phyloP scores from a whole-genome alignment of 805 yeast genomes.

The Tetrapisispora iriomotensis region DNA sequence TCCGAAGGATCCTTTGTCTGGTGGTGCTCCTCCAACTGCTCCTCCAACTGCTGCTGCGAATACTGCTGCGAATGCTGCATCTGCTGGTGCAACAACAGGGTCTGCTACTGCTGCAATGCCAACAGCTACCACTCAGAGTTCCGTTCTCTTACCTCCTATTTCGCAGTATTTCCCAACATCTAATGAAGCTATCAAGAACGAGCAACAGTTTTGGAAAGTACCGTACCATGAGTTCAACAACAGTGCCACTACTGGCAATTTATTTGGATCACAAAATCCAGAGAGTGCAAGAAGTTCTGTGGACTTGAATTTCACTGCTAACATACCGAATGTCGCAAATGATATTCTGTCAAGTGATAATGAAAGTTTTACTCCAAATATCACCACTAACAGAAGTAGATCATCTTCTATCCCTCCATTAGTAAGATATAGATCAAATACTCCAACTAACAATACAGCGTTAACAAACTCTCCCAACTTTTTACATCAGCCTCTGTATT shows the following conservation, averaged over 20 bases:
- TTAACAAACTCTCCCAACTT: conserved; percentile 4
- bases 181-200: conserved; percentile 4
- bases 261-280: conserved; percentile 16
- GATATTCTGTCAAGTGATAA: conserved; percentile 2
- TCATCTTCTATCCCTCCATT: conserved; percentile 24
- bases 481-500: conserved; percentile 12
- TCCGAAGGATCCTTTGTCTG: neutral
- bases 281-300: conserved; percentile 18
- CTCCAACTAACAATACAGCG: conserved; percentile 11
- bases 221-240: conserved; percentile 26
- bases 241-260: neutral
- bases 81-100: neutral
- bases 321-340: too few species aligned
- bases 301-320: conserved; percentile 21
- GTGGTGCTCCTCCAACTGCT: neutral
- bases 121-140: neutral
- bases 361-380: conserved; percentile 1
- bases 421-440: conserved; percentile 13
- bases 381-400: conserved; percentile 10
- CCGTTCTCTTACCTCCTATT: conserved; percentile 27
- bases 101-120: neutral
- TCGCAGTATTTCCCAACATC: conserved; percentile 20
- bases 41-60: neutral
- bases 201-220: conserved; percentile 30
- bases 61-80: neutral